A percentile compares a stretch with the other conserved stretches of the same genome.
Evolutionary conservation across 139 green algal genomes (phyloP).

Genomic region (Asterochloris sp.): DNA sequence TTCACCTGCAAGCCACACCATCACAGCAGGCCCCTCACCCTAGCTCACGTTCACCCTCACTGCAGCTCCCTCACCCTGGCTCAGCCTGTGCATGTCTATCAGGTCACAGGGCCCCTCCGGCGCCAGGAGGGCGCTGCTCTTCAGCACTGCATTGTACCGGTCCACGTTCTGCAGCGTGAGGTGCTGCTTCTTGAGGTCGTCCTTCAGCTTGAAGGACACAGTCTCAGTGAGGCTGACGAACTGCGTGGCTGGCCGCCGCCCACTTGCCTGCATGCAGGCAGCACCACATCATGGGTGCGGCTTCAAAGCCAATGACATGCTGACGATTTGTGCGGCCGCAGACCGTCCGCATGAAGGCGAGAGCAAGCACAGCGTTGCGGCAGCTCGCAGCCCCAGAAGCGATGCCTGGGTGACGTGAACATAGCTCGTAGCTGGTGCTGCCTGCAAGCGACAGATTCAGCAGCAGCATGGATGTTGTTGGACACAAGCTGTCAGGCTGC

Average conservation of each 20-base stretch:
- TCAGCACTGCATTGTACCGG: constrained; percentile 21
- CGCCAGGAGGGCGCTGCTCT: not conserved
- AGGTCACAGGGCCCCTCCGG: constrained; percentile 9
- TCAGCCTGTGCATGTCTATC: constrained; percentile 23
- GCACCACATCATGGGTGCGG: too few species aligned
- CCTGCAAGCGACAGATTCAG: too few species aligned
- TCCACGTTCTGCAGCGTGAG: constrained; percentile 18
- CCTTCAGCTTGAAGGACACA: constrained; percentile 19
- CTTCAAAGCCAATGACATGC: too few species aligned
- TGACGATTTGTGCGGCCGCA: too few species aligned
- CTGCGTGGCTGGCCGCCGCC: not conserved
- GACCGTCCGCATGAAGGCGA: too few species aligned
- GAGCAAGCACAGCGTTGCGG: too few species aligned
- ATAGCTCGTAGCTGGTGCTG: too few species aligned
- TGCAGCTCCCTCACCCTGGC: not conserved
- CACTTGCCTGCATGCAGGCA: too few species aligned
- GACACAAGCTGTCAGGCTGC: too few species aligned
- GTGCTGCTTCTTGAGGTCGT: constrained; percentile 21
- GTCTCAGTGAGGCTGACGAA: constrained; percentile 22
- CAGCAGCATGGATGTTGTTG: too few species aligned
- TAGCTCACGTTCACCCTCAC: not conserved
- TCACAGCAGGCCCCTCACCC: not conserved
- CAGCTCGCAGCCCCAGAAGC: too few species aligned
- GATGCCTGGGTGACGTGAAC: too few species aligned
- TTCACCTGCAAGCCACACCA: not conserved